Evolutionary conservation across 1,139 yeast species (phyloP).

Genomic region (Pichia sp.): DNA sequence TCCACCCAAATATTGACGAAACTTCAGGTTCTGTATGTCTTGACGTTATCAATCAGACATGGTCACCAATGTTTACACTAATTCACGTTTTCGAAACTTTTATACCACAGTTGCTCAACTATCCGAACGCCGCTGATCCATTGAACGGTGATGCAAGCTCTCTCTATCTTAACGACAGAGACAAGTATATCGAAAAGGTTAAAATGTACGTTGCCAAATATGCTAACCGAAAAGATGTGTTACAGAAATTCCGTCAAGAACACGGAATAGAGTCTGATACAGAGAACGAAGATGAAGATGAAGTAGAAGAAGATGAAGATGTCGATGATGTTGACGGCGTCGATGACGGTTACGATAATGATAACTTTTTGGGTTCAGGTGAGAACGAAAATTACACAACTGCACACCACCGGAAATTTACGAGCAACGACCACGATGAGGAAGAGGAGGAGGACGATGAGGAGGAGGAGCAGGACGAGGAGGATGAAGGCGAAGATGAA

Average conservation of each 20-base stretch:
- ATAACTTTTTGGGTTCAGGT: background rate
- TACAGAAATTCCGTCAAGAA: constrained; percentile 35
- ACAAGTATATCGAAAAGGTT: constrained; percentile 62
- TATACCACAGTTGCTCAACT: constrained; percentile 82
- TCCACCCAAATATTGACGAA: constrained; percentile 91
- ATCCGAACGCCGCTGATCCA: constrained; percentile 94
- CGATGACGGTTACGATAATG: background rate
- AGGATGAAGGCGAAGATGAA: constrained; percentile 1
- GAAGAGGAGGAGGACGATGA: background rate
- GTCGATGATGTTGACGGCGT: constrained; percentile 1
- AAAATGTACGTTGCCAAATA: constrained; percentile 65
- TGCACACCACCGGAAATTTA: constrained; percentile 1
- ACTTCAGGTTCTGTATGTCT: constrained; percentile 89
- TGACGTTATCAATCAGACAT: constrained; percentile 94
- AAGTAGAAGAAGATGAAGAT: constrained; percentile 1
- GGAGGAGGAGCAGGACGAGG: constrained; percentile 2
- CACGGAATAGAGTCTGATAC: constrained; percentile 23
- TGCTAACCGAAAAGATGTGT: constrained; percentile 41
- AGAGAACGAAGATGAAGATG: constrained; percentile 22
- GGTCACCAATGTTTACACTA: constrained; percentile 97
- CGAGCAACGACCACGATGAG: constrained; percentile 4
- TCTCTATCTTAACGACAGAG: constrained; percentile 64
- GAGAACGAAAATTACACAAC: background rate
- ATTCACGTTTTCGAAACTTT: constrained; percentile 88
- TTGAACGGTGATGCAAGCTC: constrained; percentile 88